These are phyloP conservation scores for Saksenaea vasiformis DNA, from an alignment of 371 early-diverging fungal genomes.

Conservation along the genomic window DNA sequence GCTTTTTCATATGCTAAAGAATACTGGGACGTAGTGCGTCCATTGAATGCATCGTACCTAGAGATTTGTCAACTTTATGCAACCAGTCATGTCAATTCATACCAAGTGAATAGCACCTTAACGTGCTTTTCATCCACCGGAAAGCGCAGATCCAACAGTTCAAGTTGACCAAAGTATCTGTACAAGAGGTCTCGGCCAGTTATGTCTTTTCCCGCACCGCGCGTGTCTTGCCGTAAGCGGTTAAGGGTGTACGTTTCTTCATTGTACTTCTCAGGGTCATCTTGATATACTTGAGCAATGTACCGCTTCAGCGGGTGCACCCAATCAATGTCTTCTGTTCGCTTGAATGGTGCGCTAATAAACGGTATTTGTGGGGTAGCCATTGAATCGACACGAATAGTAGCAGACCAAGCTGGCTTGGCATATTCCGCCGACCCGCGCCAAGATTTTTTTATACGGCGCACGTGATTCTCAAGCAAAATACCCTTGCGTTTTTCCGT, in stretches of 20 bases:
- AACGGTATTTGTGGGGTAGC: slow-evolving; percentile 57
- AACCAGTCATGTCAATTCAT: slow-evolving; percentile 14
- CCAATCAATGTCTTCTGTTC: slow-evolving; percentile 92
- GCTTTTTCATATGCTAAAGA: slow-evolving; percentile 97
- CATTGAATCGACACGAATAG: slow-evolving; percentile 21
- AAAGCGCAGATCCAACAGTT: slow-evolving; percentile 91
- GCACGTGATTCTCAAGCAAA: background rate
- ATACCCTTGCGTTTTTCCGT: background rate
- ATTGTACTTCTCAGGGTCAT: slow-evolving; percentile 89
- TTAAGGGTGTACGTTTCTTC: slow-evolving; percentile 84
- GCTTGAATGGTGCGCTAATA: slow-evolving; percentile 71
- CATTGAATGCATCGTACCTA: slow-evolving; percentile 88
- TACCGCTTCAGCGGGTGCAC: slow-evolving; percentile 77
- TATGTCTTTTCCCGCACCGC: slow-evolving; percentile 89
- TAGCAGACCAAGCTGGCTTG: slow-evolving; percentile 1
- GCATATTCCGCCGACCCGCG: background rate
- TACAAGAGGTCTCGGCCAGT: slow-evolving; percentile 92
- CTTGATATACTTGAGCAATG: slow-evolving; percentile 84
- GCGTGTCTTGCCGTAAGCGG: slow-evolving; percentile 92
- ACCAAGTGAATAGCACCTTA: slow-evolving; percentile 90
- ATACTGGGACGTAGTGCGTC: slow-evolving; percentile 62
- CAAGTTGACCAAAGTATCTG: slow-evolving; percentile 95
- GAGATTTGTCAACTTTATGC: background rate
- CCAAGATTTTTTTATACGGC: background rate
- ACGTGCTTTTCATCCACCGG: slow-evolving; percentile 90